A percentile compares a stretch with the other conserved stretches of the same genome.
phyloP scores from a whole-genome alignment of 2,329 filamentous ascomycete genomes.

The Ascochyta pisi region DNA sequence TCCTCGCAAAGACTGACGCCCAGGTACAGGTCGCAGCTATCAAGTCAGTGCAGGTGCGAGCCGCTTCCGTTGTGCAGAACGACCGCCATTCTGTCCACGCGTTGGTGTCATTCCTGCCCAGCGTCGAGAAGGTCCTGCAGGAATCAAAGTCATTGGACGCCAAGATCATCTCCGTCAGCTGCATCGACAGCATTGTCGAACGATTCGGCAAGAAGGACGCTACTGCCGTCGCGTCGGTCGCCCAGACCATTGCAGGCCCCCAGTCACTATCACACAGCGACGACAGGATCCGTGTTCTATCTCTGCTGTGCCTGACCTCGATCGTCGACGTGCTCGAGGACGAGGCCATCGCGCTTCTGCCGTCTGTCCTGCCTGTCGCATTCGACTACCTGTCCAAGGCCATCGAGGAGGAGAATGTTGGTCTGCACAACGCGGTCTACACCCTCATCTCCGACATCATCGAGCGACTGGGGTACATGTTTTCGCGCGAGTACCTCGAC shows the following conservation, averaged over 20 bases:
- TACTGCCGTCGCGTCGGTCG: slow-evolving; percentile 75
- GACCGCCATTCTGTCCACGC: slow-evolving; percentile 72
- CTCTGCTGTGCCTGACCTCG: slow-evolving; percentile 87
- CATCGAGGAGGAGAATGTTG: slow-evolving; percentile 60
- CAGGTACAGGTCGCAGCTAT: slow-evolving; percentile 78
- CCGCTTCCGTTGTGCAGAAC: slow-evolving; percentile 74
- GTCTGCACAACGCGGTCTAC: slow-evolving; percentile 82
- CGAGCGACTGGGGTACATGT: slow-evolving; percentile 87
- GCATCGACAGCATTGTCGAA: slow-evolving; percentile 90
- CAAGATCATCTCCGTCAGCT: slow-evolving; percentile 85
- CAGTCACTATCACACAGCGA: slow-evolving; percentile 79
- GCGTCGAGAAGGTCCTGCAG: slow-evolving; percentile 77
- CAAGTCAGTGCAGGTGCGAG: slow-evolving; percentile 74
- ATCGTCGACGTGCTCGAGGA: slow-evolving; percentile 88
- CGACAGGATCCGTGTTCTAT: slow-evolving; percentile 76
- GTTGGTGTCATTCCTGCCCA: slow-evolving; percentile 79
- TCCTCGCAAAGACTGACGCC: slow-evolving; percentile 78
- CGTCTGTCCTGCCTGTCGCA: slow-evolving; percentile 74
- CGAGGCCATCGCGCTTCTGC: slow-evolving; percentile 82
- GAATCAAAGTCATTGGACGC: slow-evolving; percentile 75
- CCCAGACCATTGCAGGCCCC: slow-evolving; percentile 76
- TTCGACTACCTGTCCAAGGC: slow-evolving; percentile 74
- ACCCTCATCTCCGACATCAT: slow-evolving; percentile 80
- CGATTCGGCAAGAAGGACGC: slow-evolving; percentile 94
- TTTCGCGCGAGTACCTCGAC: slow-evolving; percentile 77